Base-by-base conservation (phyloP, 345 rosid species). In the Linum usitatissimum region DNA sequence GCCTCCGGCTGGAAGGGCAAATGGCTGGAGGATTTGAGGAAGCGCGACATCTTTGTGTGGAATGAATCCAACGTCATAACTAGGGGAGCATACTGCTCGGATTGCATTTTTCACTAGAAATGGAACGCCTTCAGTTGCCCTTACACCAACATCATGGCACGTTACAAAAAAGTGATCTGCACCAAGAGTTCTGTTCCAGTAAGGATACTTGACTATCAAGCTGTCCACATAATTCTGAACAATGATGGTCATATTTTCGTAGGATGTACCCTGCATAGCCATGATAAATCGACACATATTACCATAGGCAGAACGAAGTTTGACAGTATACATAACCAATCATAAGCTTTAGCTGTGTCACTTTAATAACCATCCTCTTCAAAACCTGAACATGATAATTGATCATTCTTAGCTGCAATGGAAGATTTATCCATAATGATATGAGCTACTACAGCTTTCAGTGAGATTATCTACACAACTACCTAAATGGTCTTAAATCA, bases 131-230 rank as follows among this genome's bases (percentile, higher is more conserved):
- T 90, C 96, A 7, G 92, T 87, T 18, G 99, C 96, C 71, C 95
- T 86, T 51, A 86, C 96, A 61, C 97, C 99, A 38, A 90, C 95
- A 70, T 90, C 96, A 64, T 93, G 97, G 69, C 99, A 93, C 9
- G 97, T 93, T 23, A 90, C 96, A 62, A 93, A 93, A 76, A 93
- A 93, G 69, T 93, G 99, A 84, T 93, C 99, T 9, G 92, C 92
- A 38, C 99, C 99, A 7, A 93, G 75, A 0, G 99, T 93, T 71
- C 96, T 82, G 66, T 93, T 93, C 99, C 97, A 93, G 70, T 87
- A 90, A 56, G 92, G 95, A 31, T 93, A 90, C 76, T 83, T 93
- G 21, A 64, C 70, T 53, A 82, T 80, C 59, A 90, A 82, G 57
- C 91, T 49, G 48, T 85, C 90, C 65, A 93, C 69, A 60, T 93